Percentiles rank a stretch among this genome's conserved stretches.
These are phyloP conservation scores for Phialemoniopsis sp. DNA, from an alignment of 2,329 filamentous ascomycete species.

Conservation along the genomic window DNA sequence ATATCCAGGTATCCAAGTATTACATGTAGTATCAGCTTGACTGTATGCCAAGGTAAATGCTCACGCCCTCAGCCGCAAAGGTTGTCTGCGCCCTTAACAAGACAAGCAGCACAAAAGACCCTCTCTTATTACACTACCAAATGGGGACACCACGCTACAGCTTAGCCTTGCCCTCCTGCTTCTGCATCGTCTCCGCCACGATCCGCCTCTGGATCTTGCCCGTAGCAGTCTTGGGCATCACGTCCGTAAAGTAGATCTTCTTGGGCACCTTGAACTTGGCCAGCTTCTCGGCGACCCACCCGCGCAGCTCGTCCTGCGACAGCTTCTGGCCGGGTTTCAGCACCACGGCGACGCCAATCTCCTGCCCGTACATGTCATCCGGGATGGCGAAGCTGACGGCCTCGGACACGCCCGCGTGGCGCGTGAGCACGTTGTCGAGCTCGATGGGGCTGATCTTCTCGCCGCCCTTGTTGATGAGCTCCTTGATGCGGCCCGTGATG, in stretches of 20 bases:
- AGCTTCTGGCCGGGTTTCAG: slow-evolving; percentile 60
- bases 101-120: too few species aligned
- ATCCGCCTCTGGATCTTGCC: slow-evolving; percentile 84
- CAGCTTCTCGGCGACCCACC: slow-evolving; percentile 65
- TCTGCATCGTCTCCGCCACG: slow-evolving; percentile 81
- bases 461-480: slow-evolving; percentile 85
- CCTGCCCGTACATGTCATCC: slow-evolving; percentile 80
- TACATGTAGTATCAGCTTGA: too few species aligned
- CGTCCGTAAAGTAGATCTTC: slow-evolving; percentile 77
- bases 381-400: slow-evolving; percentile 81
- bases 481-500: slow-evolving; percentile 90
- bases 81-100: too few species aligned
- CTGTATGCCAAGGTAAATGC: too few species aligned
- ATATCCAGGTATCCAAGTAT: too few species aligned
- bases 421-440: slow-evolving; percentile 76
- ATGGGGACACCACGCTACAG: slow-evolving; percentile 33
- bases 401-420: slow-evolving; percentile 68
- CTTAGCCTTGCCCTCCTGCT: slow-evolving; percentile 57
- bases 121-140: too few species aligned
- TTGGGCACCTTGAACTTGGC: slow-evolving; percentile 85
- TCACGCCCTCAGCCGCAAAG: too few species aligned
- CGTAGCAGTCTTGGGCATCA: slow-evolving; percentile 90
- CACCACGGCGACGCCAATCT: slow-evolving; percentile 73
- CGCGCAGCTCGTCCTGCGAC: slow-evolving; percentile 56
- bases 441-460: slow-evolving; percentile 90